Evolutionary conservation across 2,329 filamentous ascomycete species (phyloP), one percentile per base, ranked within the genome.

Genomic region (Huntiella moniliformis): DNA sequence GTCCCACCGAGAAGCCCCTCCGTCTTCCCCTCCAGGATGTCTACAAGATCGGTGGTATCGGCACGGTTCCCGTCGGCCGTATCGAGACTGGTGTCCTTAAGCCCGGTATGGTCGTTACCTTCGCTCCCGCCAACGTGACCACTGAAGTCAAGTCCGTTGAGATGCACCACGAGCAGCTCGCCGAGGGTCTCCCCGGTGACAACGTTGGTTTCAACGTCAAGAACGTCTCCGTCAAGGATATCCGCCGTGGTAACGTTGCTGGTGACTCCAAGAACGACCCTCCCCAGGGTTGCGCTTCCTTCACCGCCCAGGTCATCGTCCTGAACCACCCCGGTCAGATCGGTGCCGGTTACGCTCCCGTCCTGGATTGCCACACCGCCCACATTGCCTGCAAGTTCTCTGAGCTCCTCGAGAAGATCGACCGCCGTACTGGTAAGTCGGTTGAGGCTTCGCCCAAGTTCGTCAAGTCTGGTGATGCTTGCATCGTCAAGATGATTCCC

Each of bases 131-230:
- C 76, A 85, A 85, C 79, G 87, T 98, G 67, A 96, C 91, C 80
- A 96, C 91, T 77, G 91, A 98, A 84, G 91, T 96, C 79, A 98
- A 98, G 86, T 96, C 88, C 70, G 91, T 98, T 63, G 91, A 98
- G 77, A 98, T 98, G 91, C 88, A 95, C 80, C 88, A 96, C 86
- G 85, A 95, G 77, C 87, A 95, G 82, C 87, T 98, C 59, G 53
- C 66, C 56, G 81, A 94, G 78, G 91, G 91, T 83, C 64, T 83
- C 57, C 91, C 91, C 64, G 91, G 91, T 80, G 91, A 98, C 84
- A 98, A 98, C 77, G 91, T 98, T 68, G 91, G 91, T 62, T 98
- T 98, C 87, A 98, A 98, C 84, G 88, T 98, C 74, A 98, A 98
- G 87, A 98, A 98, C 91, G 91, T 98, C 63, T 96, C 91, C 70